Evolutionary conservation across 768 basidiomycete genomes (phyloP).

Genomic region (Auricularia auricula-judae): DNA sequence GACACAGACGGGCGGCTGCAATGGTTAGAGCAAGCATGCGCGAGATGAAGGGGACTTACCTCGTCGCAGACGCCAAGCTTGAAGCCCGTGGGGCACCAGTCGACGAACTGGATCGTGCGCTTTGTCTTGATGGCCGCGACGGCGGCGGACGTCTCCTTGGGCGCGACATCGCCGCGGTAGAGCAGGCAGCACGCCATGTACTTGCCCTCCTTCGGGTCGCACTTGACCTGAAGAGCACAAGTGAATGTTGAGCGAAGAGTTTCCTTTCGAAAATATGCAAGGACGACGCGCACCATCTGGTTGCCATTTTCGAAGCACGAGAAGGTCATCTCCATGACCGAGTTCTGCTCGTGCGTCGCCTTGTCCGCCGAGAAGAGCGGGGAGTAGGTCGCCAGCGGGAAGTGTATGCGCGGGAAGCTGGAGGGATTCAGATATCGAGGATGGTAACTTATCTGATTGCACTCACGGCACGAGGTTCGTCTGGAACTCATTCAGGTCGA

Average conservation of each 20-base stretch:
- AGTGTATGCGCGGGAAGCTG: conserved; percentile 56
- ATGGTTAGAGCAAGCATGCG: conserved; percentile 11
- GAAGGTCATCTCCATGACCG: conserved; percentile 58
- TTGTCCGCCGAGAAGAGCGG: conserved; percentile 54
- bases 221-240: conserved; percentile 32
- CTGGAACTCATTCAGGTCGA: conserved; percentile 61
- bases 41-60: conserved; percentile 4
- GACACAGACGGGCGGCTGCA: conserved; percentile 49
- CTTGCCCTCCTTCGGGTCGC: conserved; percentile 70
- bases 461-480: conserved; percentile 53
- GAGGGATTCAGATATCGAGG: too few species aligned
- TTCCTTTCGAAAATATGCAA: too few species aligned
- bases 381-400: conserved; percentile 57
- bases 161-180: conserved; percentile 68
- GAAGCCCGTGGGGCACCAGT: conserved; percentile 63
- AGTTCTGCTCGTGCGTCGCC: conserved; percentile 61
- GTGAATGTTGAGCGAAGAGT: too few species aligned
- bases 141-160: conserved; percentile 69
- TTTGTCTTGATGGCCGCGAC: conserved; percentile 67
- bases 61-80: conserved; percentile 66
- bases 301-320: conserved; percentile 69
- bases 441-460: too few species aligned
- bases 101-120: conserved; percentile 69
- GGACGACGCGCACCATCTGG: conserved; percentile 38
- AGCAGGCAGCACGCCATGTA: conserved; percentile 68